A percentile compares a stretch with the other conserved stretches of the same genome.
phyloP scores from a whole-genome alignment of 2,329 filamentous ascomycete genomes.

The Penicillium sp. region DNA sequence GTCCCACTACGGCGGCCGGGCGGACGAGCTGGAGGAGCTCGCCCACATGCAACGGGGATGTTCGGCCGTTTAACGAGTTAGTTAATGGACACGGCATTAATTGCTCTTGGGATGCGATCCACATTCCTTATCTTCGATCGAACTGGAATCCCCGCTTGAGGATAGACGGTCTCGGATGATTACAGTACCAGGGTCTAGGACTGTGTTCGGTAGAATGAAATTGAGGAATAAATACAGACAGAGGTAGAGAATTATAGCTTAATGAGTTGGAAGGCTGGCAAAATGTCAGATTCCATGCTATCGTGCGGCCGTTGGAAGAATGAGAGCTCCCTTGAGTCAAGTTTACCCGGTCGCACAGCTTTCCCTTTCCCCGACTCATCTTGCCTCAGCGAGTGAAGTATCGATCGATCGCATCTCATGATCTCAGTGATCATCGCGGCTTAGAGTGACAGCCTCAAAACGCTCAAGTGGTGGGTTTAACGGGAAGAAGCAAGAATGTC shows the following conservation, averaged over 20 bases:
- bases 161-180: not conserved
- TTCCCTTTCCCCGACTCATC: not conserved
- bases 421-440: slow-evolving; percentile 15
- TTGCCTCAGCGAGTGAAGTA: not conserved
- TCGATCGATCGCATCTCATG: slow-evolving; percentile 15
- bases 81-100: not conserved
- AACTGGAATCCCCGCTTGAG: not conserved
- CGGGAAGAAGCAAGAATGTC: slow-evolving; percentile 16
- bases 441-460: not conserved
- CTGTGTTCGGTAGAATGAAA: no score
- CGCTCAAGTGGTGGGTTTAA: not conserved
- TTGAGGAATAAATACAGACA: no score
- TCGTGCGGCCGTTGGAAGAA: not conserved
- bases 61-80: not conserved
- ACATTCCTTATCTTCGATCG: slow-evolving; percentile 4
- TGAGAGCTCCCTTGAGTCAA: not conserved
- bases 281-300: not conserved
- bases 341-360: no score
- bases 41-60: not conserved
- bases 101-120: not conserved
- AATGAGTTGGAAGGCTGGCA: no score
- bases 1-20: not conserved
- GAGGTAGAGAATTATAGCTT: no score
- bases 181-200: not conserved
- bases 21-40: not conserved